phyloP scores from a whole-genome alignment of 305 asterid genomes.

The Fraxinus xanthoxyloides region DNA sequence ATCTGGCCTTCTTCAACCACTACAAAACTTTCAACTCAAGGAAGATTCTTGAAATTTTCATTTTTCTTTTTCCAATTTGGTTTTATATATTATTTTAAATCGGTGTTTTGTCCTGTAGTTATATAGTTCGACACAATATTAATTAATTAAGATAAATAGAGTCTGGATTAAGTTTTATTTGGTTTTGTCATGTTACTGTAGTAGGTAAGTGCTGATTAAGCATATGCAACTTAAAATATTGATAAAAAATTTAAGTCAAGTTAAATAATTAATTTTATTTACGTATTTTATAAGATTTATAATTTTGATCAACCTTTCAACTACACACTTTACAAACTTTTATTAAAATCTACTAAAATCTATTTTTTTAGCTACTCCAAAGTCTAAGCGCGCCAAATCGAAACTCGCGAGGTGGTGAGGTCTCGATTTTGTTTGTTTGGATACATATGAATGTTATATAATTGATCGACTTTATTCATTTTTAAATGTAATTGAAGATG shows the following conservation, averaged over 20 bases:
- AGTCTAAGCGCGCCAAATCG: too few species aligned
- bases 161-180: not conserved
- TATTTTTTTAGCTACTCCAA: too few species aligned
- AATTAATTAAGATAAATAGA: not conserved
- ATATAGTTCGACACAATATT: not conserved
- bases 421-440: too few species aligned
- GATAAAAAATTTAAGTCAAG: not conserved
- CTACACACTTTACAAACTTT: too few species aligned
- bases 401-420: too few species aligned
- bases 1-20: slow-evolving; percentile 25
- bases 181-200: not conserved
- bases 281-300: too few species aligned
- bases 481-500: too few species aligned
- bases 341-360: too few species aligned
- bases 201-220: not conserved
- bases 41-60: slow-evolving; percentile 11
- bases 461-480: too few species aligned
- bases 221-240: too few species aligned
- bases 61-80: not conserved
- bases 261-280: too few species aligned
- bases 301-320: not conserved
- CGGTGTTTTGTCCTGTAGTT: not conserved
- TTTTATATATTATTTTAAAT: not conserved
- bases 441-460: too few species aligned
- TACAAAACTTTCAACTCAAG: slow-evolving; percentile 35